Evolutionary conservation across 495 filamentous ascomycete species (phyloP).

Genomic region (Trichoderma orchidacearum): DNA sequence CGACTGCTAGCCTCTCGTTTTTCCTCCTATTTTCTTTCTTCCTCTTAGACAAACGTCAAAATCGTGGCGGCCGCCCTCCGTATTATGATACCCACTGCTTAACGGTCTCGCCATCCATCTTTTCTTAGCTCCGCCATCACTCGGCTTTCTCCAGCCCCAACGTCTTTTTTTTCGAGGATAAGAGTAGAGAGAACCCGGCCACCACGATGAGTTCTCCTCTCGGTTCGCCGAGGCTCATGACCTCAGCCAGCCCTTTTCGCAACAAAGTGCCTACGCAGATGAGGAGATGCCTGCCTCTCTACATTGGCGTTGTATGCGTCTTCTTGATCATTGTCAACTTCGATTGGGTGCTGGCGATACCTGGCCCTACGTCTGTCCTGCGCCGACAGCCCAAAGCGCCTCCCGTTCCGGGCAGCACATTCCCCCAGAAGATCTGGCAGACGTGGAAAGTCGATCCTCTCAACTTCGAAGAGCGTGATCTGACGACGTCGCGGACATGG

Average conservation of each 20-base stretch:
- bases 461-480: constrained; percentile 41
- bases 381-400: neutral
- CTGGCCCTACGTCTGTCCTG: neutral
- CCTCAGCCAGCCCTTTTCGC: constrained; percentile 20
- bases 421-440: constrained; percentile 51
- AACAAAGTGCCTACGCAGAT: constrained; percentile 17
- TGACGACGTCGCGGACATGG: constrained; percentile 40
- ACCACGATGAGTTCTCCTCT: constrained; percentile 20
- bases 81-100: neutral
- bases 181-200: neutral
- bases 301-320: constrained; percentile 9
- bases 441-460: constrained; percentile 51
- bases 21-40: neutral
- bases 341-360: constrained; percentile 7
- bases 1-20: neutral
- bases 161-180: neutral
- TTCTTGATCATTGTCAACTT: constrained; percentile 20
- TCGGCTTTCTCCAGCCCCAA: neutral
- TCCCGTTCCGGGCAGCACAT: constrained; percentile 6
- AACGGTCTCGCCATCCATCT: neutral
- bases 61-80: neutral
- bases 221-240: constrained; percentile 20
- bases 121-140: neutral
- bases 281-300: constrained; percentile 7
- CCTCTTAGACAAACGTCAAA: too few relatives aligned